Evolutionary conservation across 139 green algal species (phyloP).

Genomic region (Chlorella sp.): DNA sequence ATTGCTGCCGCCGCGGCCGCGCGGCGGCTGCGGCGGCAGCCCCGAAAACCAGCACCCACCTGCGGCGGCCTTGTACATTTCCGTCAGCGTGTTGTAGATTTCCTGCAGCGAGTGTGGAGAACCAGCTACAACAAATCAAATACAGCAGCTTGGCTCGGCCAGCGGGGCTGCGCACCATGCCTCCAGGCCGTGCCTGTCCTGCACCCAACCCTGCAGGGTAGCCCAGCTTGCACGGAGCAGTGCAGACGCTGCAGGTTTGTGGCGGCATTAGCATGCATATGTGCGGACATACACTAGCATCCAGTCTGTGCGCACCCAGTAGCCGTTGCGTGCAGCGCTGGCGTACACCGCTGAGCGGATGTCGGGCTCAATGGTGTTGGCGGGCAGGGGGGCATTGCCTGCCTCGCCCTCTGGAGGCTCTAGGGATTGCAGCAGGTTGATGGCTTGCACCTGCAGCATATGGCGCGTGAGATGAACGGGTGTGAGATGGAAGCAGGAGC

Average conservation of each 20-base stretch:
- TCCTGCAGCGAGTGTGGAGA: background rate
- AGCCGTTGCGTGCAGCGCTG: slow-evolving; percentile 24
- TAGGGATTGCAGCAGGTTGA: slow-evolving; percentile 1
- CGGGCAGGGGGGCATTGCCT: background rate
- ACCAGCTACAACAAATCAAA: too few relatives aligned
- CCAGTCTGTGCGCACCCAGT: background rate
- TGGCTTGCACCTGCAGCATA: slow-evolving; percentile 29
- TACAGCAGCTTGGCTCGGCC: too few relatives aligned
- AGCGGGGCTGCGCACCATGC: too few relatives aligned
- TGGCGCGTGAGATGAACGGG: background rate
- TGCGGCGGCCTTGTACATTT: slow-evolving; percentile 22
- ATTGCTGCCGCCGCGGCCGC: too few relatives aligned
- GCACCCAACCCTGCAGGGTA: too few relatives aligned
- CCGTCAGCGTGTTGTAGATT: slow-evolving; percentile 13
- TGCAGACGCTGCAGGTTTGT: too few relatives aligned
- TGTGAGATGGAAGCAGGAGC: background rate
- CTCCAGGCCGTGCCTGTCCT: too few relatives aligned
- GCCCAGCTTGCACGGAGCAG: too few relatives aligned
- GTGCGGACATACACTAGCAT: too few relatives aligned
- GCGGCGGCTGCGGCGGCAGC: too few relatives aligned
- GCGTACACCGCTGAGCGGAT: slow-evolving; percentile 55
- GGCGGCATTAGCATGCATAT: too few relatives aligned
- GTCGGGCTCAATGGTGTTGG: slow-evolving; percentile 49
- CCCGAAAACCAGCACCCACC: too few relatives aligned
- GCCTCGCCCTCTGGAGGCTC: background rate